Base-by-base conservation (phyloP, 352 stramenopile species). In the Pythium rhizo-oryzae region DNA sequence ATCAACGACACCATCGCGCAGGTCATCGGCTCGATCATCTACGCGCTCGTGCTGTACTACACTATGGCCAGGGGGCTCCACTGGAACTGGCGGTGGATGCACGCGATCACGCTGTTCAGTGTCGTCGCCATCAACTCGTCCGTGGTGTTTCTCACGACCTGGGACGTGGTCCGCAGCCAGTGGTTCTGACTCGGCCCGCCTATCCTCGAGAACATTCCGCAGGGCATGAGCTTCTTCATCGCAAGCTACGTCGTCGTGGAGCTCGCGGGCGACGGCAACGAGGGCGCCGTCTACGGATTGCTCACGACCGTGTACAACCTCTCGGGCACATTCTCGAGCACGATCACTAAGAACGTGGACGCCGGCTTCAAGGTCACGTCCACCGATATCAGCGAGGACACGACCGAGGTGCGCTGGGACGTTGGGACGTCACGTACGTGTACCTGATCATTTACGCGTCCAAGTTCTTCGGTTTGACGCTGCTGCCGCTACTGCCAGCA, bases 151-250 rank as follows among this genome's bases (percentile, higher is more conserved):
- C 43, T 50, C 43, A 23, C 19, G 43, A 50, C 43, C 15, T 50
- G 43, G 43, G 43, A 50, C 43, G 19, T 50, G 13, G 43, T 50
- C 15, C 43, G 43, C 18, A 24, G 16, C 16, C 43, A 50, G 43
- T 50, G 43, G 43, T 50, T 50, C 43, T 50, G 43, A 16, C 43
- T 50, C 43, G 43, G 43, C 13, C 43, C 43, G 23, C 56, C 57
- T 4, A 46, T 76, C 43, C 46, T 66, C 58, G 64, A 72, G 33
- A 65, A 68, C 39, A 33, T 76, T 9, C 69, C 69, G 13, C 24
- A 21, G 23, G 69, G 64, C n/a, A 50, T 72, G 11, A 37, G 59
- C 53, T 76, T 72, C 30, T 64, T 76, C 37, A 63, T 76, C 25
- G 25, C 50, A 16, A 50, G 19, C 43, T 50, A 24, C 19, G 43